Conservation (phyloP, 208 protist genomes). For the Trypanosomatidae sp. region DNA sequence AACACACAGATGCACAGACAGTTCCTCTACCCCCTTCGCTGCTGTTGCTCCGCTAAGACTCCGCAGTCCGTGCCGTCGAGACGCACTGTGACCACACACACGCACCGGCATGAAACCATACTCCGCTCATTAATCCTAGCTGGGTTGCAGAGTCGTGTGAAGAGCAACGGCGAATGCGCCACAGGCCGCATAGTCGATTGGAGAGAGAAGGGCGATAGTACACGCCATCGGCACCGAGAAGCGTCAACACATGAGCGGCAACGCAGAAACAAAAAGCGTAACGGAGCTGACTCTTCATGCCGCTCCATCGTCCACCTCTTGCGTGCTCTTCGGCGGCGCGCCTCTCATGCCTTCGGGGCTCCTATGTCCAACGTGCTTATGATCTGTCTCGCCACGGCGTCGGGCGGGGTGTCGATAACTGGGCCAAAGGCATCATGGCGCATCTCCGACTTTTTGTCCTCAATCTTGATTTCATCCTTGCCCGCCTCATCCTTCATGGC, state of each 20-base stretch:
- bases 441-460: conserved; percentile 80
- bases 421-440: conserved; percentile 78
- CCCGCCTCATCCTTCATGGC: conserved; percentile 92
- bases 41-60: not conserved
- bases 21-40: not conserved
- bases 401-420: conserved; percentile 83
- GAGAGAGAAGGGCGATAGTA: not conserved
- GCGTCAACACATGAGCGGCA: not conserved
- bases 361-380: conserved; percentile 54
- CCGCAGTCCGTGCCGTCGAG: not conserved
- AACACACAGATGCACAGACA: not conserved
- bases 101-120: not conserved
- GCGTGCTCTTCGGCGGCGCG: conserved; percentile 1
- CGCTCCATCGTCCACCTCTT: not conserved
- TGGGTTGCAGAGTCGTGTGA: not conserved
- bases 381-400: conserved; percentile 72
- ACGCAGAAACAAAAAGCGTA: not conserved
- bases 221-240: not conserved
- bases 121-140: not conserved
- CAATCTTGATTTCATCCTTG: conserved; percentile 81
- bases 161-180: not conserved
- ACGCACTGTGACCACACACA: not conserved
- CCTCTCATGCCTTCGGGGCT: conserved; percentile 7
- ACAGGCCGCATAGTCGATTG: not conserved
- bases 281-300: not conserved